phyloP scores from a whole-genome alignment of 768 basidiomycete genomes.

The Dioszegia crocea region DNA sequence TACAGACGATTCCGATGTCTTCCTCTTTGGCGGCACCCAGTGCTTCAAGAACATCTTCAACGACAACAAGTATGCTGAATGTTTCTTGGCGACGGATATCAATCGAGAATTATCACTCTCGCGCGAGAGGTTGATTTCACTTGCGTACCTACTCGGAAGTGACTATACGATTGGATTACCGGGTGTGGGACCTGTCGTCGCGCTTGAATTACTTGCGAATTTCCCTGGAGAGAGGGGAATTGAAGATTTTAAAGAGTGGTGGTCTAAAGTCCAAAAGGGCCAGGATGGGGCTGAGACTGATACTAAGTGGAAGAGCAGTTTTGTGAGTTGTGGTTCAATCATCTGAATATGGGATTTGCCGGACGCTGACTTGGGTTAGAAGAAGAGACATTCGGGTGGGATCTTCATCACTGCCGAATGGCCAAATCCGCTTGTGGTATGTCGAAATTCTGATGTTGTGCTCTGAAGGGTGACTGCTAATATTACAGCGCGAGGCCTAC shows the following conservation, averaged over 20 bases:
- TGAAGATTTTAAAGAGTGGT: conserved; percentile 87
- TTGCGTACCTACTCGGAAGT: conserved; percentile 92
- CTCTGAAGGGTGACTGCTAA: background rate
- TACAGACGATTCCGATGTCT: conserved; percentile 98
- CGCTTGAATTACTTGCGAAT: conserved; percentile 90
- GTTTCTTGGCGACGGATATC: conserved; percentile 79
- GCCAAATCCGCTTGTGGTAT: conserved; percentile 86
- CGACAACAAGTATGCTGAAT: conserved; percentile 96
- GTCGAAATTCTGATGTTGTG: conserved; percentile 41
- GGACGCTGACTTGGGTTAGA: conserved; percentile 54
- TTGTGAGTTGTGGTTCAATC: conserved; percentile 61
- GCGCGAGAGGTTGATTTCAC: conserved; percentile 74
- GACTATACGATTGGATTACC: conserved; percentile 92
- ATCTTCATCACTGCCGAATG: conserved; percentile 76
- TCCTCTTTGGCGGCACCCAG: conserved; percentile 91
- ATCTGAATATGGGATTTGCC: background rate
- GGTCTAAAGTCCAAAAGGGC: conserved; percentile 85
- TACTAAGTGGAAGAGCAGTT: conserved; percentile 73
- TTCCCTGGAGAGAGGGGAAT: conserved; percentile 83
- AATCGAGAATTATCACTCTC: conserved; percentile 80
- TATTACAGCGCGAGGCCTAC: conserved; percentile 76
- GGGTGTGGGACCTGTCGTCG: conserved; percentile 90
- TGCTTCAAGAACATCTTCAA: conserved; percentile 99
- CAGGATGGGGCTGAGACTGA: conserved; percentile 71
- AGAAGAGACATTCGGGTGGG: conserved; percentile 73